Evolutionary conservation across 805 yeast species (phyloP).

Genomic region (Suhomyces xylopsoci): DNA sequence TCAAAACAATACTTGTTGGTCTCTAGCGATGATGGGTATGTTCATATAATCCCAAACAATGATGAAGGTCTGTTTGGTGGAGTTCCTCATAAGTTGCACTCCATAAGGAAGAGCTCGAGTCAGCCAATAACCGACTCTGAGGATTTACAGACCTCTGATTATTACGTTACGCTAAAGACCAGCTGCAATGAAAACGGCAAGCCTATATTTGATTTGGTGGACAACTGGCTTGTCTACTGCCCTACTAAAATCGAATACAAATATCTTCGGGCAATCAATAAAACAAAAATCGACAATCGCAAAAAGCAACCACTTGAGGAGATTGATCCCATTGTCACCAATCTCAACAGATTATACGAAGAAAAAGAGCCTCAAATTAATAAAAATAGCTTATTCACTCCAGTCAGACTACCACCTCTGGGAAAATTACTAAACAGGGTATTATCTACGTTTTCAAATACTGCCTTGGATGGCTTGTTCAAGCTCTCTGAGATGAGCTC

Average conservation of each 20-base stretch:
- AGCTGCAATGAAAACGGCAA: slow-evolving; percentile 26
- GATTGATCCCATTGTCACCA: slow-evolving; percentile 9
- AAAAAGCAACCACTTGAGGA: not conserved
- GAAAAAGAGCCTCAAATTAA: not conserved
- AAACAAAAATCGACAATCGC: slow-evolving; percentile 2
- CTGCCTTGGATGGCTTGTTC: slow-evolving; percentile 51
- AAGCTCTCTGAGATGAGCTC: slow-evolving; percentile 50
- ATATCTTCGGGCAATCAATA: slow-evolving; percentile 23
- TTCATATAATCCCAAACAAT: slow-evolving; percentile 13
- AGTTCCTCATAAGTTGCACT: slow-evolving; percentile 17
- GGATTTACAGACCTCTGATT: slow-evolving; percentile 13
- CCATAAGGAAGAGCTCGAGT: slow-evolving; percentile 18
- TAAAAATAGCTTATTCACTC: slow-evolving; percentile 28
- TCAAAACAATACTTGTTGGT: slow-evolving; percentile 19
- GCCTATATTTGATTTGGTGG: slow-evolving; percentile 49
- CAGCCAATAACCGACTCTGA: slow-evolving; percentile 16
- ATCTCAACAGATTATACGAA: not conserved
- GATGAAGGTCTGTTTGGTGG: not conserved
- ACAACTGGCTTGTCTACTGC: slow-evolving; percentile 48
- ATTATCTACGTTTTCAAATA: slow-evolving; percentile 46
- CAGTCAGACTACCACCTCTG: slow-evolving; percentile 45
- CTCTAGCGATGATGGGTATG: slow-evolving; percentile 21
- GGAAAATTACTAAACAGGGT: slow-evolving; percentile 49
- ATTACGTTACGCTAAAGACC: slow-evolving; percentile 27
- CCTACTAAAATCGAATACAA: slow-evolving; percentile 38